Conservation (phyloP, 306 rosid genomes). For the Crotalaria pallida region DNA sequence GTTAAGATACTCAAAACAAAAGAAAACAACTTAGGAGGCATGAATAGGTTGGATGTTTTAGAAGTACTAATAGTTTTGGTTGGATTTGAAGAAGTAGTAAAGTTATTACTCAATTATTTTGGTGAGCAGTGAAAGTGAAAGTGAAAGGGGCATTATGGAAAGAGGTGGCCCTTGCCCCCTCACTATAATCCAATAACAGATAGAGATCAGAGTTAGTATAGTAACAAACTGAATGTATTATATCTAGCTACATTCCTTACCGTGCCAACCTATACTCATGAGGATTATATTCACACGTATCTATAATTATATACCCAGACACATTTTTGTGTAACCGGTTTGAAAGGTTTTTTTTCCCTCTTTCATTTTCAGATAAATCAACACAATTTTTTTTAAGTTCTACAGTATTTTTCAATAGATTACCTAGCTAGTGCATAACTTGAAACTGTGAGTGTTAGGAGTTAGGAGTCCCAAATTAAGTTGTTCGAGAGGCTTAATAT, state of each 20-base stretch:
- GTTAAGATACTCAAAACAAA: not conserved
- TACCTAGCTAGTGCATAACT: too few species aligned
- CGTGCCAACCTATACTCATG: not conserved
- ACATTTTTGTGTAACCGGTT: too few species aligned
- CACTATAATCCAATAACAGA: not conserved
- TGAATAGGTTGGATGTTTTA: not conserved
- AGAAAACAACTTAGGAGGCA: not conserved
- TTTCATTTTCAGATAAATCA: too few species aligned
- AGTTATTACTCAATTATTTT: not conserved
- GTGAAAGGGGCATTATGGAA: not conserved
- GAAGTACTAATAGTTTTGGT: not conserved
- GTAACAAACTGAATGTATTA: not conserved
- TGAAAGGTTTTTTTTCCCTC: too few species aligned
- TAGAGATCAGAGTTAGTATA: not conserved
- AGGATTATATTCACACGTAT: too few species aligned
- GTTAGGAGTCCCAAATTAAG: too few species aligned
- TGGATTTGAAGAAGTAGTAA: not conserved
- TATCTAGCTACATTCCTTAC: not conserved
- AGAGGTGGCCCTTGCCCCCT: not conserved
- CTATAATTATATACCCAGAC: too few species aligned
- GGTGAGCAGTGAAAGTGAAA: not conserved
- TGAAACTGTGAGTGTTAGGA: too few species aligned
- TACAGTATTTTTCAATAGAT: too few species aligned
- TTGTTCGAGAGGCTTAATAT: too few species aligned
- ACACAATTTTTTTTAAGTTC: too few species aligned